Evolutionary conservation across 139 green algal genomes (phyloP).

Genomic region (Tetradesmus obliquus): DNA sequence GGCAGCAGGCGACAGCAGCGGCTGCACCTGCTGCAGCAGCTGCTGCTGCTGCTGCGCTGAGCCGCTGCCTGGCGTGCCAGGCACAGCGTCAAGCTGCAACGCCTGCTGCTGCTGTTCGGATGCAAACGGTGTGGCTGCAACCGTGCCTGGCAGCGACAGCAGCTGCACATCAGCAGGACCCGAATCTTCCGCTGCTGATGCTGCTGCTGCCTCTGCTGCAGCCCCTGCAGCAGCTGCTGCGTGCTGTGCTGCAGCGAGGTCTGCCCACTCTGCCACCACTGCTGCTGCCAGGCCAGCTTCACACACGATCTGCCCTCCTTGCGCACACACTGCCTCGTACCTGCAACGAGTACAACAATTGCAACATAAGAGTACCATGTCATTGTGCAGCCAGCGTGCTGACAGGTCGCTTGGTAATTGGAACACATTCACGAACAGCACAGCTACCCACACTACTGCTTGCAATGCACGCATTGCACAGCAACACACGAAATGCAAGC

Average conservation of each 20-base stretch:
- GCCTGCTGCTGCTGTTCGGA: neutral
- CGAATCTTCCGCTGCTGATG: neutral
- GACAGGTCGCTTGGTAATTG: neutral
- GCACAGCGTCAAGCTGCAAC: neutral
- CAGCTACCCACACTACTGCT: too few relatives aligned
- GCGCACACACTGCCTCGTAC: conserved; percentile 23
- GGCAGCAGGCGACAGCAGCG: neutral
- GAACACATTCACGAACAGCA: too few relatives aligned
- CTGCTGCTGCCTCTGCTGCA: neutral
- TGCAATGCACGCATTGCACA: too few relatives aligned
- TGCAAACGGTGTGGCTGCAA: neutral
- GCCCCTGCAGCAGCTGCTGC: neutral
- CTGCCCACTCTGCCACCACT: conserved; percentile 26
- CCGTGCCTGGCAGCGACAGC: neutral
- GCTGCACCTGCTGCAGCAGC: neutral
- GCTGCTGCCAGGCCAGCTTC: conserved; percentile 25
- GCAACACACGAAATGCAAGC: neutral
- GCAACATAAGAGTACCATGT: neutral
- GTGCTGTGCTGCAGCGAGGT: neutral
- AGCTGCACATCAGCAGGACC: neutral
- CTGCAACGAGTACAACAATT: neutral
- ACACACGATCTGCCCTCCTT: conserved; percentile 35
- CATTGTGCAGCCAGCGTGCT: neutral
- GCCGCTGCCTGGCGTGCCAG: neutral
- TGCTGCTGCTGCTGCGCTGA: neutral